Percentiles rank a stretch among this genome's conserved stretches.
Evolutionary conservation across 441 rosid genomes (phyloP).

Genomic region (Manihot esculenta): DNA sequence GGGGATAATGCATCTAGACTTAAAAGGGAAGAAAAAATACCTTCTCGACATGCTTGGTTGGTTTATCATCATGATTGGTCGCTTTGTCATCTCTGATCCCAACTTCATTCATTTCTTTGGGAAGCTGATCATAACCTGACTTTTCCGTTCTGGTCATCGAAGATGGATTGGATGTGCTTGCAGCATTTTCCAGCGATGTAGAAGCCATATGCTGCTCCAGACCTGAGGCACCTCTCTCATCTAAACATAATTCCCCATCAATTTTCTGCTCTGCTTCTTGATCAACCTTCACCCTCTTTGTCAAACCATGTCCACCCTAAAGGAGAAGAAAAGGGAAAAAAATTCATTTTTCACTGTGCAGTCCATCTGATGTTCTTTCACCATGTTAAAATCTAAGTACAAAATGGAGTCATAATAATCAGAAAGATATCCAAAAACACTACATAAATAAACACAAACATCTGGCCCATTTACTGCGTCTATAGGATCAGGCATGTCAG

Average conservation of each 20-base stretch:
- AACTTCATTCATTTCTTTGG: conserved; percentile 62
- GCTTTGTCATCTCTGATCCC: conserved; percentile 56
- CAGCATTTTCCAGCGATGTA: conserved; percentile 49
- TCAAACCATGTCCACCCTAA: conserved; percentile 71
- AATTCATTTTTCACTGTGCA: background rate
- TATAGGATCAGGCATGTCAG: background rate
- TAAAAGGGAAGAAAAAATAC: conserved; percentile 28
- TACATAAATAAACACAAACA: background rate
- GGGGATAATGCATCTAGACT: background rate
- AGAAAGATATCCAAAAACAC: background rate
- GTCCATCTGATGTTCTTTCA: conserved; percentile 14
- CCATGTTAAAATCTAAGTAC: background rate
- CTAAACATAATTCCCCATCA: conserved; percentile 35
- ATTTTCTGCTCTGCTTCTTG: conserved; percentile 44
- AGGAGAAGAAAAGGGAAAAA: background rate
- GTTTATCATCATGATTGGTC: no score
- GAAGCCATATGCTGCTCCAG: conserved; percentile 55
- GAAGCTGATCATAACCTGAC: conserved; percentile 55
- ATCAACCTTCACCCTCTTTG: conserved; percentile 76
- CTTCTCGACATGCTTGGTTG: conserved; percentile 51
- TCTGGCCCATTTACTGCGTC: background rate
- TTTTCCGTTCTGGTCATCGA: conserved; percentile 37
- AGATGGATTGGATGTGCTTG: conserved; percentile 48
- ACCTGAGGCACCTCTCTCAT: conserved; percentile 47
- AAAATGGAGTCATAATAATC: background rate